Evolutionary conservation across 1,139 yeast genomes (phyloP), one percentile per base, ranked within the genome.

Genomic region (Zygosaccharomyces pseudobailii): DNA sequence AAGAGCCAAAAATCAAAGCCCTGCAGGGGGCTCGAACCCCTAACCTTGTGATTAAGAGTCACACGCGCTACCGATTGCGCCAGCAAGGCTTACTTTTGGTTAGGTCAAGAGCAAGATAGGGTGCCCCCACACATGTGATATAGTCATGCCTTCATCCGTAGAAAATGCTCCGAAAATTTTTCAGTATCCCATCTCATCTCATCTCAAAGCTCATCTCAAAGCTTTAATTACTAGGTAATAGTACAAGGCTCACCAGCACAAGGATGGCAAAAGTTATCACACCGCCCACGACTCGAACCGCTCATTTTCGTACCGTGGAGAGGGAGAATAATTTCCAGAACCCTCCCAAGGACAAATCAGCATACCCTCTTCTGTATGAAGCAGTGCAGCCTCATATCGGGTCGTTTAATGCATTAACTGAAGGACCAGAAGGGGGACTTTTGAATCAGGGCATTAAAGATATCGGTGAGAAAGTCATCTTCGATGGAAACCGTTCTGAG

Each of bases 371-470:
- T 42, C 76, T 94, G 39, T 78, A 79, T 50, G 95, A 87, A 52
- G 97, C 98, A 9, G 94, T 92, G 34, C 80, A 81, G 50, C 99
- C 98, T 9, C 99, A 92, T 66, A 78, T 94, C 50, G 97, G 96
- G 7, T 92, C 98, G 2, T 92, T 92, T 75, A 85, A 92, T 73
- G 97, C 97, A 10, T 75, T 92, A 49, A 86, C 95, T 35, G 96
- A 87, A 50, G 96, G 96, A 23, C 80, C 83, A 25, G 80, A 75
- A 45, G 95, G 92, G 31, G 97, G 97, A 4, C 71, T 92, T 39
- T 74, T 92, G 53, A 89, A 90, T 65, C 71, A 84, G 46, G 97
- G 87, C 1, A 95, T 86, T 40, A 75, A 84, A 61, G 98, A 92
- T 62, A 88, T 92, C 54, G 98, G 98, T 8, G 68, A 79, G 53